phyloP scores from a whole-genome alignment of 129 eudicot species.

The Scalesia atractyloides region DNA sequence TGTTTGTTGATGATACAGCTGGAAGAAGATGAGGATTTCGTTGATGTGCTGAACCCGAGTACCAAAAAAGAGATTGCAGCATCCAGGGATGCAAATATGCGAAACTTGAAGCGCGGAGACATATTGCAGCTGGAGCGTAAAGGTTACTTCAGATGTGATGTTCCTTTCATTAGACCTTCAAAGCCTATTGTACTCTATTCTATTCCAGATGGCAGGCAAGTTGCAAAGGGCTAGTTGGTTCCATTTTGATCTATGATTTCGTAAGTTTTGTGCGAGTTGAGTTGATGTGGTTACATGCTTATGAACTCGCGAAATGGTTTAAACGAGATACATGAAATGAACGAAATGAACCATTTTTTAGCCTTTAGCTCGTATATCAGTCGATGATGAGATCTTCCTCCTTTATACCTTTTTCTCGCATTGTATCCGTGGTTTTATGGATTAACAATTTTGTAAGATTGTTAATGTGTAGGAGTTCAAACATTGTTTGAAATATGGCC shows the following conservation, averaged over 20 bases:
- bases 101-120: slow-evolving; percentile 77
- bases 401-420: too few species aligned
- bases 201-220: slow-evolving; percentile 76
- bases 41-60: slow-evolving; percentile 69
- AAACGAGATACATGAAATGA: too few species aligned
- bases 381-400: too few species aligned
- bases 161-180: slow-evolving; percentile 61
- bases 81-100: slow-evolving; percentile 80
- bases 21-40: slow-evolving; percentile 84
- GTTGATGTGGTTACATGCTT: neutral
- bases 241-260: neutral
- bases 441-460: too few species aligned
- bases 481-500: too few species aligned
- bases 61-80: slow-evolving; percentile 71
- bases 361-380: too few species aligned
- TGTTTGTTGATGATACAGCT: slow-evolving; percentile 44
- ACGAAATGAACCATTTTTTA: too few species aligned
- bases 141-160: slow-evolving; percentile 87
- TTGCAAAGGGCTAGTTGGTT: neutral
- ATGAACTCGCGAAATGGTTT: neutral
- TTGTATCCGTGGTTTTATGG: too few species aligned
- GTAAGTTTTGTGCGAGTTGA: neutral
- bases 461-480: too few species aligned
- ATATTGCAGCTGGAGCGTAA: slow-evolving; percentile 82
- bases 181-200: slow-evolving; percentile 76